Conservation (phyloP, 345 rosid genomes). For the Aegle marmelos region DNA sequence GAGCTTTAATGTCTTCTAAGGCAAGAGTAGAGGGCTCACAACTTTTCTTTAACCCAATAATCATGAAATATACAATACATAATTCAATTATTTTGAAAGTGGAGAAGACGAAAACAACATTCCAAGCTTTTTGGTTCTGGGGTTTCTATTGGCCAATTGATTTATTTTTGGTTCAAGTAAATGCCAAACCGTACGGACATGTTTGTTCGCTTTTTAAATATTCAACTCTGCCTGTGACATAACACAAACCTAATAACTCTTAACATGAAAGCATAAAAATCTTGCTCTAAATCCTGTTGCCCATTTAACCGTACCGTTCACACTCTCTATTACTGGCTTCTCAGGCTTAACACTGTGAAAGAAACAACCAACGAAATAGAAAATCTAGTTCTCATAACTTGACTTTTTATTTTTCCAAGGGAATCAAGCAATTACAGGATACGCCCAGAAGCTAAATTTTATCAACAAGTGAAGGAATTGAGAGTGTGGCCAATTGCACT, state of each 20-base stretch:
- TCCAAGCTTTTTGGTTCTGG: background rate
- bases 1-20: constrained; percentile 22
- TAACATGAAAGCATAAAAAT: background rate
- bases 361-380: background rate
- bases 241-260: background rate
- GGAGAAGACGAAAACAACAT: constrained; percentile 2
- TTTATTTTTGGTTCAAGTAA: background rate
- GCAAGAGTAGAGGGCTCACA: constrained; percentile 16
- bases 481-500: background rate
- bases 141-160: background rate
- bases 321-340: background rate
- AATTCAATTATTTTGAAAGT: background rate
- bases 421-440: background rate
- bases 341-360: background rate
- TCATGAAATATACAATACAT: background rate
- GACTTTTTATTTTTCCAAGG: background rate
- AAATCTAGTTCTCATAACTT: background rate
- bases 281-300: background rate
- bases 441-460: background rate
- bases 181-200: constrained; percentile 2
- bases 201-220: background rate
- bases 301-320: background rate
- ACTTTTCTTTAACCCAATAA: constrained; percentile 9
- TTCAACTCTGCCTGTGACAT: background rate
- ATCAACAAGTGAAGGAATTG: background rate